A percentile compares a stretch with the other conserved stretches of the same genome.
These are phyloP conservation scores for Acanthamoeba polyphaga DNA, from an alignment of 208 protist genomes.

Conservation along the genomic window DNA sequence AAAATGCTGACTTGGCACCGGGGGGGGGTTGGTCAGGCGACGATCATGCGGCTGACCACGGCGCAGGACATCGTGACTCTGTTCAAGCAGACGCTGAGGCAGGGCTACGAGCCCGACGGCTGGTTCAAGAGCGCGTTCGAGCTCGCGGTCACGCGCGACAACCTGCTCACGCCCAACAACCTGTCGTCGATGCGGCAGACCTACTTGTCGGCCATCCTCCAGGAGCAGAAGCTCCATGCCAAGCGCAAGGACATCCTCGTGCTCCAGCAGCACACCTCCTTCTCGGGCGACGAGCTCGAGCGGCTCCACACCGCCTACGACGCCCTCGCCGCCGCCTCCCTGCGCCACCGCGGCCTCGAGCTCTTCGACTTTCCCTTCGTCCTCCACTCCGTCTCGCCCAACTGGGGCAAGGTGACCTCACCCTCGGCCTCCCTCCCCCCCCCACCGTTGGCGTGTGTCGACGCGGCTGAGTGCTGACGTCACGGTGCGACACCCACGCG, in stretches of 20 bases:
- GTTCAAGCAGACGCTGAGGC: constrained; percentile 54
- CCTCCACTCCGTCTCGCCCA: constrained; percentile 22
- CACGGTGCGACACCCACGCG: background rate
- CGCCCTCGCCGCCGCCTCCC: background rate
- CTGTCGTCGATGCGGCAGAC: constrained; percentile 61
- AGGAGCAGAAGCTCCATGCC: constrained; percentile 66
- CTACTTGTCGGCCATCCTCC: constrained; percentile 31
- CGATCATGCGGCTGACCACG: constrained; percentile 34
- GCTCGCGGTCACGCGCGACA: background rate
- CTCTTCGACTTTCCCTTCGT: constrained; percentile 68
- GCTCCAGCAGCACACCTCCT: constrained; percentile 62
- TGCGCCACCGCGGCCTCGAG: constrained; percentile 64
- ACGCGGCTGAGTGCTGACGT: too few species aligned
- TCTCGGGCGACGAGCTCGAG: constrained; percentile 70
- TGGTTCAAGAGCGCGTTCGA: constrained; percentile 70
- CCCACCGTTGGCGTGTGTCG: too few species aligned
- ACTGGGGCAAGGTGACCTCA: constrained; percentile 55
- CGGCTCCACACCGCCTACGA: constrained; percentile 42
- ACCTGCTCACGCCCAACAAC: constrained; percentile 55
- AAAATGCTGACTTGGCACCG: background rate
- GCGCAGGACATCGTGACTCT: constrained; percentile 67
- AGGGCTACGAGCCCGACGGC: constrained; percentile 50
- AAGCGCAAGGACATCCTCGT: constrained; percentile 62
- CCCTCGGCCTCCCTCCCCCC: background rate
- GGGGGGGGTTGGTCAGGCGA: background rate